These are phyloP conservation scores for Lipomyces sp. DNA, from an alignment of 805 yeast species.

Conservation along the genomic window DNA sequence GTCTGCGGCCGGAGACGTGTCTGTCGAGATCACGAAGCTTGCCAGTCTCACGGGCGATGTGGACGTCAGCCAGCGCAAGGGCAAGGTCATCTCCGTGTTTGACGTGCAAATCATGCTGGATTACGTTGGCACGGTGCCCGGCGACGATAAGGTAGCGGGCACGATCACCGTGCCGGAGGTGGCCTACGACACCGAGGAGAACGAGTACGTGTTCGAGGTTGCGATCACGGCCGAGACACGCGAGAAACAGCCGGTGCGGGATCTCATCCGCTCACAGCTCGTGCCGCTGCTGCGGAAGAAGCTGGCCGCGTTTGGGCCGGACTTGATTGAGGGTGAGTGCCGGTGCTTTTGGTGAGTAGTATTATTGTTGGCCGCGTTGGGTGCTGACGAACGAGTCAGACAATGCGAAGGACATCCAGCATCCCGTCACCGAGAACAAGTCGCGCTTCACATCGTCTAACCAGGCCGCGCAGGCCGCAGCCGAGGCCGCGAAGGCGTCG, in stretches of 20 bases:
- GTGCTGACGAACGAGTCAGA: constrained; percentile 13
- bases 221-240: constrained; percentile 56
- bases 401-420: constrained; percentile 86
- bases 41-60: constrained; percentile 87
- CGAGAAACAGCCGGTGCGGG: constrained; percentile 47
- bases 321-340: constrained; percentile 62
- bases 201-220: constrained; percentile 81
- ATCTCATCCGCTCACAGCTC: constrained; percentile 52
- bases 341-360: no score
- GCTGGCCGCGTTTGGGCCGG: constrained; percentile 68
- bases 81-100: constrained; percentile 87
- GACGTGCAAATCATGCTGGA: constrained; percentile 68
- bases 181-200: constrained; percentile 84
- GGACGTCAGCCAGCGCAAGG: constrained; percentile 95
- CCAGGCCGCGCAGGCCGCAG: constrained; percentile 18
- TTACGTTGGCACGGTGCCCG: constrained; percentile 50
- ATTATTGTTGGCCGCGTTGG: no score
- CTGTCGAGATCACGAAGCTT: constrained; percentile 45
- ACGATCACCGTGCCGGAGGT: constrained; percentile 83
- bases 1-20: constrained; percentile 35
- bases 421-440: constrained; percentile 61
- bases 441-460: constrained; percentile 55
- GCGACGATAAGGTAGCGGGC: constrained; percentile 55
- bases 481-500: constrained; percentile 25
- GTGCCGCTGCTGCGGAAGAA: constrained; percentile 65